Evolutionary conservation across 129 eudicot genomes (phyloP).

Genomic region (Escallonia rubra): DNA sequence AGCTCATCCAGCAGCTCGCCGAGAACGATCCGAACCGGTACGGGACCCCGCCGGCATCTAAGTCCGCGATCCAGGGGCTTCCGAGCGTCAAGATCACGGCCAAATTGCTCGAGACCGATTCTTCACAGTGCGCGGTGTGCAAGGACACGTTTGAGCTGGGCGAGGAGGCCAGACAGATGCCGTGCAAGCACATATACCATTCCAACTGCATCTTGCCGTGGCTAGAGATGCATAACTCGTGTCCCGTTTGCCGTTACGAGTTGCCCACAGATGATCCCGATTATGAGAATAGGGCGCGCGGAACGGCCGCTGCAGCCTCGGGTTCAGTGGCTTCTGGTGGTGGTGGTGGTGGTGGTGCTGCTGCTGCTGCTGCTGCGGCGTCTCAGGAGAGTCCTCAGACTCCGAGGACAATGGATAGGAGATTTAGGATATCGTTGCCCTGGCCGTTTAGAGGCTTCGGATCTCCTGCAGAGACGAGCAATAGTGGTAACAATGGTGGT

Average conservation of each 20-base stretch:
- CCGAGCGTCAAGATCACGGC: slow-evolving; percentile 45
- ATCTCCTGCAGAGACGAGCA: slow-evolving; percentile 59
- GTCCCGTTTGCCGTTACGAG: slow-evolving; percentile 85
- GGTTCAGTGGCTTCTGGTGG: slow-evolving; percentile 5
- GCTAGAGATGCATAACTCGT: slow-evolving; percentile 82
- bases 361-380: slow-evolving; percentile 23
- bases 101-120: slow-evolving; percentile 59
- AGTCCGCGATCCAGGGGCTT: slow-evolving; percentile 52
- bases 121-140: slow-evolving; percentile 75
- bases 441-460: slow-evolving; percentile 47
- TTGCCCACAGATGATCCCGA: slow-evolving; percentile 84
- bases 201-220: slow-evolving; percentile 71
- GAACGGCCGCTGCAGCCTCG: background rate
- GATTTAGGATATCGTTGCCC: slow-evolving; percentile 70
- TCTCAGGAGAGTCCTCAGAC: slow-evolving; percentile 32
- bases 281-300: slow-evolving; percentile 52
- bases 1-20: slow-evolving; percentile 78
- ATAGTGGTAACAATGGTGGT: slow-evolving; percentile 37
- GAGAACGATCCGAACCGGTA: slow-evolving; percentile 88
- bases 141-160: slow-evolving; percentile 60
- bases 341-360: slow-evolving; percentile 10
- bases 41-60: slow-evolving; percentile 87
- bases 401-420: slow-evolving; percentile 57
- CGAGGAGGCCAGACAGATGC: slow-evolving; percentile 65
- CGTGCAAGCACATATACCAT: slow-evolving; percentile 81